A percentile compares a stretch with the other conserved stretches of the same genome.
phyloP scores from a whole-genome alignment of 208 protist genomes.

The Angomonas deanei region DNA sequence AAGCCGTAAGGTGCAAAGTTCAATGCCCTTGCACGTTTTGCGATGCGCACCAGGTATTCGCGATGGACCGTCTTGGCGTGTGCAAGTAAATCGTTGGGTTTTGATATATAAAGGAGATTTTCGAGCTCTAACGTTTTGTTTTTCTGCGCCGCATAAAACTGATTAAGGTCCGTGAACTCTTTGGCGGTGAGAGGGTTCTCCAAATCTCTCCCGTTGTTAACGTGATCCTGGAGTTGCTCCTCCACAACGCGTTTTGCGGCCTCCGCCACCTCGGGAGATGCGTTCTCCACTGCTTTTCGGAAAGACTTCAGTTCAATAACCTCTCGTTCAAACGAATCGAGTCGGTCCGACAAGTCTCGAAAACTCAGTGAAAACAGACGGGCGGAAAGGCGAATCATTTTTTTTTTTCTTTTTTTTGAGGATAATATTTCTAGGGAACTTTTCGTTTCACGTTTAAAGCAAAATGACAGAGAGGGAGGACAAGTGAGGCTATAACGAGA shows the following conservation, averaged over 20 bases:
- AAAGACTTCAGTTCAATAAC: constrained; percentile 71
- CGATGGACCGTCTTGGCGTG: constrained; percentile 41
- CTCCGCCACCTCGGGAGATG: constrained; percentile 43
- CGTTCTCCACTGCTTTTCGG: constrained; percentile 47
- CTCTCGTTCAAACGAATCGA: constrained; percentile 73
- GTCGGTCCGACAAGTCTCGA: constrained; percentile 26
- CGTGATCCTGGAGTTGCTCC: constrained; percentile 22
- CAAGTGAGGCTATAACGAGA: too few relatives aligned
- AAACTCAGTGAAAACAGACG: too few relatives aligned
- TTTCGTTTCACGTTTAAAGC: too few relatives aligned
- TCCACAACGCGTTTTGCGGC: constrained; percentile 33
- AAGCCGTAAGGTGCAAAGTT: constrained; percentile 56
- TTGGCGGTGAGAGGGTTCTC: constrained; percentile 49
- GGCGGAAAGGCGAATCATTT: too few relatives aligned
- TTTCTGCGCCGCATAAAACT: constrained; percentile 64
- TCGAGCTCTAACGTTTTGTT: constrained; percentile 22
- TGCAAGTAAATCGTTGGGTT: constrained; percentile 35
- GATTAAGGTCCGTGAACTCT: constrained; percentile 69
- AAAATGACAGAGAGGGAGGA: too few relatives aligned
- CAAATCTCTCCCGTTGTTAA: constrained; percentile 13
- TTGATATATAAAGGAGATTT: constrained; percentile 50
- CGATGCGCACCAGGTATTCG: constrained; percentile 58
- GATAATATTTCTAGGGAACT: too few relatives aligned
- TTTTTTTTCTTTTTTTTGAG: too few relatives aligned
- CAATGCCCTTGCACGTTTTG: constrained; percentile 29